Percentiles rank a stretch among this genome's conserved stretches.
These are phyloP conservation scores for Taphrina wiesneri DNA, from an alignment of 1,139 yeast species.

Conservation along the genomic window DNA sequence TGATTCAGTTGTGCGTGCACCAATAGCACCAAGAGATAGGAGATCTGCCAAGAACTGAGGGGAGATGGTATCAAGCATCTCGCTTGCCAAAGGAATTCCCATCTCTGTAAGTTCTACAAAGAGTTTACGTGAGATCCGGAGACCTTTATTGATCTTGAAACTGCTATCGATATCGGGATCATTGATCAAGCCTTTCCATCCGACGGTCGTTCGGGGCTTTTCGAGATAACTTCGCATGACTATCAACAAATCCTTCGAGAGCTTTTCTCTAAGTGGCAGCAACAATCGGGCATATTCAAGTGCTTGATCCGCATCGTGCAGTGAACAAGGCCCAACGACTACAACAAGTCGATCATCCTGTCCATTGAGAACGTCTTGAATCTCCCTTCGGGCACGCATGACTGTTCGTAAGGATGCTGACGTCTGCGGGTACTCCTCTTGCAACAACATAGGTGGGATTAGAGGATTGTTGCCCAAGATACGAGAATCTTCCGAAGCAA, in stretches of 20 bases:
- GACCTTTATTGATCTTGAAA: conserved; percentile 91
- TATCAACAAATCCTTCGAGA: conserved; percentile 73
- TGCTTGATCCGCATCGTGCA: conserved; percentile 92
- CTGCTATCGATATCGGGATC: conserved; percentile 96
- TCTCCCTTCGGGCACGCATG: conserved; percentile 71
- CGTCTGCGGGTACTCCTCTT: conserved; percentile 78
- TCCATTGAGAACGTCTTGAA: conserved; percentile 70
- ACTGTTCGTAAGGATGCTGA: conserved; percentile 62
- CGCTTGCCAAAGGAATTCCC: conserved; percentile 85
- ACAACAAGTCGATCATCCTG: conserved; percentile 76
- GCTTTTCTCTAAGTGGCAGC: conserved; percentile 59
- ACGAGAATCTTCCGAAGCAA: conserved; percentile 33
- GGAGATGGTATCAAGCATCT: conserved; percentile 95
- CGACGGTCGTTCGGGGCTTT: conserved; percentile 97
- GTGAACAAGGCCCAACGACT: conserved; percentile 94
- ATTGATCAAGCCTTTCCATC: conserved; percentile 96
- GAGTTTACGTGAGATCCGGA: conserved; percentile 81
- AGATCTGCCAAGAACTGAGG: conserved; percentile 91
- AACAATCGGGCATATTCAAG: conserved; percentile 77
- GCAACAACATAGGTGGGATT: conserved; percentile 90
- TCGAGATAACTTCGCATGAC: conserved; percentile 98
- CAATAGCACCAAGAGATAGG: conserved; percentile 92
- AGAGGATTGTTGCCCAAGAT: conserved; percentile 91
- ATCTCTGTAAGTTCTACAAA: conserved; percentile 77
- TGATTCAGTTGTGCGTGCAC: conserved; percentile 97